These are phyloP conservation scores for Polytolypa hystricis DNA, from an alignment of 2,329 filamentous ascomycete species.

Conservation along the genomic window DNA sequence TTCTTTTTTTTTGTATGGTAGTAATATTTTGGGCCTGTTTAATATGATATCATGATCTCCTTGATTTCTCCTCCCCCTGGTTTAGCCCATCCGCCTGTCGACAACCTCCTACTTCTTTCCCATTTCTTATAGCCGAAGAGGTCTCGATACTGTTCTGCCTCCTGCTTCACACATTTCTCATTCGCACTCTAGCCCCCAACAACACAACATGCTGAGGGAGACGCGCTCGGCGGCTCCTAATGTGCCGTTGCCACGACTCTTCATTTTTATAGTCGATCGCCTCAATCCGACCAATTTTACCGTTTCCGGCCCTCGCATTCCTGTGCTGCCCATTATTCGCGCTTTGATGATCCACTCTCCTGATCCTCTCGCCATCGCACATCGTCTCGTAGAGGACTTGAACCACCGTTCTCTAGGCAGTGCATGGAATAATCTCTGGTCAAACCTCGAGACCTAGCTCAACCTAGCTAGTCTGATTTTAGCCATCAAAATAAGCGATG, in stretches of 20 bases:
- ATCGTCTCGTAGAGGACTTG: not conserved
- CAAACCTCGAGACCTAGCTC: not conserved
- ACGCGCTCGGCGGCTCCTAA: not conserved
- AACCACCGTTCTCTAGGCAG: not conserved
- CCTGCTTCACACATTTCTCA: too few relatives aligned
- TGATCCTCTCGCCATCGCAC: not conserved
- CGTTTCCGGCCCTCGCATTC: not conserved
- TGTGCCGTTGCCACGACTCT: not conserved
- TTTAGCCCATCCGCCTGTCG: too few relatives aligned
- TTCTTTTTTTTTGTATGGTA: too few relatives aligned
- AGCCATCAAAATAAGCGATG: not conserved
- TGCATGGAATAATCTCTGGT: not conserved
- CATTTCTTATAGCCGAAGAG: too few relatives aligned
- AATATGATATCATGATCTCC: too few relatives aligned
- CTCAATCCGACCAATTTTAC: not conserved
- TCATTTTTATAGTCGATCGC: not conserved
- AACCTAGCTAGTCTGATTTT: not conserved
- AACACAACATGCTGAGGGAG: too few relatives aligned
- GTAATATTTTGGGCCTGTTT: too few relatives aligned
- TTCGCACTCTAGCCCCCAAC: too few relatives aligned
- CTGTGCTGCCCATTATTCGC: not conserved
- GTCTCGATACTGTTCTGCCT: too few relatives aligned
- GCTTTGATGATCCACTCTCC: not conserved
- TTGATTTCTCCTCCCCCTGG: too few relatives aligned
- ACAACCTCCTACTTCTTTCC: too few relatives aligned